These are phyloP conservation scores for Cenococcum geophilum DNA, from an alignment of 495 filamentous ascomycete genomes.

Conservation along the genomic window DNA sequence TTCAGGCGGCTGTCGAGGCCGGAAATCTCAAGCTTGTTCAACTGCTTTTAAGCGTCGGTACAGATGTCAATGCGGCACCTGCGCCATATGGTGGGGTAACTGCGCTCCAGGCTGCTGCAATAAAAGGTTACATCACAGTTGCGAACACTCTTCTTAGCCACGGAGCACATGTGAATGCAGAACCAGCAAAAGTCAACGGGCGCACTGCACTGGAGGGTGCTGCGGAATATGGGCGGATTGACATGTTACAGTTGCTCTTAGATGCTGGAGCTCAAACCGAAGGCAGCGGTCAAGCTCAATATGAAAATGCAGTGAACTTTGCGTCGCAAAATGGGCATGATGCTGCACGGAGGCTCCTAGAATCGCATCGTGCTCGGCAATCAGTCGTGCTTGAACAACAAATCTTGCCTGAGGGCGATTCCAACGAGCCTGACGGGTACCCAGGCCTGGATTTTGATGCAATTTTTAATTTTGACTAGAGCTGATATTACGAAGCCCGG, in stretches of 20 bases:
- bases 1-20: no score
- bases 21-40: background rate
- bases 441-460: no score
- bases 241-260: conserved; percentile 16
- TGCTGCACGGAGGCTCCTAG: background rate
- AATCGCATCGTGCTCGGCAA: background rate
- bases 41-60: background rate
- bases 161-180: background rate
- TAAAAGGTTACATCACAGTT: background rate
- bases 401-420: no score
- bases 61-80: conserved; percentile 7
- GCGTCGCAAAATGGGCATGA: background rate
- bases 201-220: conserved; percentile 6
- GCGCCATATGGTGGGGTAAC: background rate
- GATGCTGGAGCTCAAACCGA: conserved; percentile 11
- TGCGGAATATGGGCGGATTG: conserved; percentile 12
- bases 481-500: no score
- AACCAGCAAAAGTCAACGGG: background rate
- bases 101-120: background rate
- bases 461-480: no score
- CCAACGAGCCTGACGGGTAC: no score
- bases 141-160: background rate
- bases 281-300: conserved; percentile 3
- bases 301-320: background rate
- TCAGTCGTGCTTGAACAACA: no score